Evolutionary conservation across 2,329 filamentous ascomycete genomes (phyloP), one percentile per base, ranked within the genome.

Genomic region (Aplosporella prunicola): DNA sequence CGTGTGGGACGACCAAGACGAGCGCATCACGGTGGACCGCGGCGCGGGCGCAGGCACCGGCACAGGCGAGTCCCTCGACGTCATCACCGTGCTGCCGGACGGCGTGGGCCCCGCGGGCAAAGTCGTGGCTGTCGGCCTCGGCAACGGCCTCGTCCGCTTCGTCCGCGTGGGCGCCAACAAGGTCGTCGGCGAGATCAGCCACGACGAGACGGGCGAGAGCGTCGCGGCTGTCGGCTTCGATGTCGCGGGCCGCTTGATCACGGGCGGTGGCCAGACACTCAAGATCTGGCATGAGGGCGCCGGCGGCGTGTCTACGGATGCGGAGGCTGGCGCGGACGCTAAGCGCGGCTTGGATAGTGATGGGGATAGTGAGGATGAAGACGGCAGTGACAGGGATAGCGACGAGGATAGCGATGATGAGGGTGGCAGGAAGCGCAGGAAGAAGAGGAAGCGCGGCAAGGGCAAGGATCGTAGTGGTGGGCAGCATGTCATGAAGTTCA

Each of bases 1-100:
- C 1, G 77, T 83, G 1, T 96, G 91, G 89, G 88, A 93, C 52
- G 89, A 96, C 57, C 86, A 94, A 57, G 84, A 93, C 49, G 87
- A 93, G 62, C 75, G 87, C 35, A 82, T 95, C 50, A 76, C 82
- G 32, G 76, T 95, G 7, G 79, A 86, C 47, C 60, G 64, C 18
- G 20, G 16, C 3, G 27, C 27, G 4, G 27, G 8, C 9, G 27
- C 27, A 2, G 65, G 63, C 15, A 62, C 68, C 8, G 72, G 69
- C 14, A 80, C 76, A 7, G 84, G 76, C 29, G 87, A 93, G 57
- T 85, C 82, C 42, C 64, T 95, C 27, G 89, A 96, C 52, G 73
- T 78, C n/a, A 66, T 95, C 43, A 70, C 76, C 1, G 61, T 81
- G 35, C 67, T 91, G 13, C 86, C 87, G 0, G 75, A 81, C 22